Conservation (phyloP, 2,329 filamentous ascomycete species). For the Sporothrix globosa region DNA sequence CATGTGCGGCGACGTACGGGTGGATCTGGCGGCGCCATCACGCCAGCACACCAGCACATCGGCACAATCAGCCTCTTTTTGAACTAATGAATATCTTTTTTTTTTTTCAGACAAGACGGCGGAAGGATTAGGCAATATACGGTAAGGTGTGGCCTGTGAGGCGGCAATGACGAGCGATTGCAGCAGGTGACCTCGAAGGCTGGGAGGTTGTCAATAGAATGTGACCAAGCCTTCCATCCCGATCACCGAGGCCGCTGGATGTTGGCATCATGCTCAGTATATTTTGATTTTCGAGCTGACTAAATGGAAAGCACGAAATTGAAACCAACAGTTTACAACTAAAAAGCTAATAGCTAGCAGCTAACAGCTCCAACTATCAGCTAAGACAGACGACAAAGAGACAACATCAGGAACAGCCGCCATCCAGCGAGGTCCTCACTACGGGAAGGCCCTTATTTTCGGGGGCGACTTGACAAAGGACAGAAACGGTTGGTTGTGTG, state of each 20-base stretch:
- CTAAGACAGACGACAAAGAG: background rate
- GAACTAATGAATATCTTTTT: background rate
- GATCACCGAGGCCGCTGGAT: conserved; percentile 15
- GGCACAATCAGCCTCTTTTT: background rate
- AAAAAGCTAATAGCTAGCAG: background rate
- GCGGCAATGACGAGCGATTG: conserved; percentile 18
- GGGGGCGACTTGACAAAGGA: background rate
- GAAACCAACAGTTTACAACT: background rate
- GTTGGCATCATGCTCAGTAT: background rate
- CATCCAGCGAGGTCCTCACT: conserved; percentile 23
- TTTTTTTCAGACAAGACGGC: background rate
- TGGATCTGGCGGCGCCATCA: background rate
- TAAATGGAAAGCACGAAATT: background rate
- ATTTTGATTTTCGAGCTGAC: conserved; percentile 8
- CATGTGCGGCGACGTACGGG: conserved; percentile 2
- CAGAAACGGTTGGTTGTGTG: too few species aligned
- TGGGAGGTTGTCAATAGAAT: background rate
- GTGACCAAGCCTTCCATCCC: conserved; percentile 13
- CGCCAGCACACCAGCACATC: background rate
- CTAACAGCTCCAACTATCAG: background rate
- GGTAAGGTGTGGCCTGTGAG: conserved; percentile 27
- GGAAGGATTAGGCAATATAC: conserved; percentile 29
- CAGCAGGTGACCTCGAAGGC: background rate
- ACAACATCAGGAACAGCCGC: conserved; percentile 12
- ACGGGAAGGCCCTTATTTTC: conserved; percentile 16